Percentiles rank a stretch among this genome's conserved stretches.
Conservation (phyloP, 495 filamentous ascomycete species). For the Filosporella fistucella region DNA sequence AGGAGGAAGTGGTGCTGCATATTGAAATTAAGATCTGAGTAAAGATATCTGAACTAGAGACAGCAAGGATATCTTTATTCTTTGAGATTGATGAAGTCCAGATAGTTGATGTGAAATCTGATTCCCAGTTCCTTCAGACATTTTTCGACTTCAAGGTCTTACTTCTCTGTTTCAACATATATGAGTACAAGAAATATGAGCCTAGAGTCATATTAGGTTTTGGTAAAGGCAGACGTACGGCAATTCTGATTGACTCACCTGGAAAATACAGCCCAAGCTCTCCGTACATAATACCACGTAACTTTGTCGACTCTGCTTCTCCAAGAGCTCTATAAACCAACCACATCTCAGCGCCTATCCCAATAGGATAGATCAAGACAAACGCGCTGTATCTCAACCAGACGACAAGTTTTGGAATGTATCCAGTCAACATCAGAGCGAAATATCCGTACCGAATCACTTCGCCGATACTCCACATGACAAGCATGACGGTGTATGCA, state of each 20-base stretch:
- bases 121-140: neutral
- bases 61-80: too few relatives aligned
- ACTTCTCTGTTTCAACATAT: constrained; percentile 3
- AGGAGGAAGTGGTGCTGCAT: too few relatives aligned
- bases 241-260: neutral
- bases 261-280: constrained; percentile 1
- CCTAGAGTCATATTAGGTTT: neutral
- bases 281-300: neutral
- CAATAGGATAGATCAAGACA: constrained; percentile 2
- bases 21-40: too few relatives aligned
- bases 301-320: neutral
- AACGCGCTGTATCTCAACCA: constrained; percentile 2
- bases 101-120: too few relatives aligned
- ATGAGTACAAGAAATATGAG: constrained; percentile 2
- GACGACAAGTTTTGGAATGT: neutral
- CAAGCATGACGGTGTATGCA: neutral
- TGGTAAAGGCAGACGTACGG: neutral
- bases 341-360: constrained; percentile 2
- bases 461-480: constrained; percentile 2
- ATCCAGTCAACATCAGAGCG: neutral
- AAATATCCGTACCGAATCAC: constrained; percentile 1
- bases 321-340: constrained; percentile 1
- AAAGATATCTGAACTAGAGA: too few relatives aligned
- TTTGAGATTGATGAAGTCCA: too few relatives aligned
- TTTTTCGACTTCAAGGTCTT: neutral